Percentiles rank a stretch among this genome's conserved stretches.
phyloP scores from a whole-genome alignment of 163 green algal genomes.

The Chlorella variabilis region DNA sequence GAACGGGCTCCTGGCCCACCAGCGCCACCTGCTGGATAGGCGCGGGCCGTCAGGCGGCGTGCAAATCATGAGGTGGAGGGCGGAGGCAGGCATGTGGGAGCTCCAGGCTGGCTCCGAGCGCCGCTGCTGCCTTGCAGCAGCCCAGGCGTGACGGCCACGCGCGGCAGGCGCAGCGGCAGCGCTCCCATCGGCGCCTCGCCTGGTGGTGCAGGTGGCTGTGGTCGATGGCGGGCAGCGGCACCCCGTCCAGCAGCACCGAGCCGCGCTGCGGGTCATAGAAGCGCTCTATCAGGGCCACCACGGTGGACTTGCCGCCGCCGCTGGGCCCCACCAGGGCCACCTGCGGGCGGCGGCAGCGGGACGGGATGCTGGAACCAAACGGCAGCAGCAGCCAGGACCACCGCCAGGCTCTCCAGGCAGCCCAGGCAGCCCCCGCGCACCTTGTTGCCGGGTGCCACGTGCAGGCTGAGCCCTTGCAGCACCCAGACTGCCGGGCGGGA shows the following conservation, averaged over 20 bases:
- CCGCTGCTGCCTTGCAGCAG: too few species aligned
- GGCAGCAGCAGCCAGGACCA: too few species aligned
- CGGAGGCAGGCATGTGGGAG: too few species aligned
- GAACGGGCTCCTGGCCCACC: conserved; percentile 62
- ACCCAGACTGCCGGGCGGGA: conserved; percentile 65
- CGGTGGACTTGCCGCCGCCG: conserved; percentile 84
- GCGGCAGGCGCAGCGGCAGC: too few species aligned
- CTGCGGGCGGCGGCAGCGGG: too few species aligned
- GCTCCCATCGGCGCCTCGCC: too few species aligned
- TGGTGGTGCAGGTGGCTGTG: conserved; percentile 69
- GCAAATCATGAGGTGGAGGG: too few species aligned
- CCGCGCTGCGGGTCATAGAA: conserved; percentile 68
- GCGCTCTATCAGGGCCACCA: conserved; percentile 78
- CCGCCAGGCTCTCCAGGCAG: not conserved
- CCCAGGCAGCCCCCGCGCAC: not conserved
- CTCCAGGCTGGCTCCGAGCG: too few species aligned
- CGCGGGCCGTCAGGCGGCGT: too few species aligned
- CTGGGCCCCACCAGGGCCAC: conserved; percentile 88
- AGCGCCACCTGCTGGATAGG: conserved; percentile 38
- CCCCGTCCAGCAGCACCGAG: conserved; percentile 61
- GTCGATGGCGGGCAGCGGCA: conserved; percentile 57
- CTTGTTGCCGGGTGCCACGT: conserved; percentile 68
- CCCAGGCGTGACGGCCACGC: too few species aligned
- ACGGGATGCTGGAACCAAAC: too few species aligned
- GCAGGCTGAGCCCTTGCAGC: conserved; percentile 66